Conservation (phyloP, 2,329 filamentous ascomycete genomes). For the Phialophora verrucosa region DNA sequence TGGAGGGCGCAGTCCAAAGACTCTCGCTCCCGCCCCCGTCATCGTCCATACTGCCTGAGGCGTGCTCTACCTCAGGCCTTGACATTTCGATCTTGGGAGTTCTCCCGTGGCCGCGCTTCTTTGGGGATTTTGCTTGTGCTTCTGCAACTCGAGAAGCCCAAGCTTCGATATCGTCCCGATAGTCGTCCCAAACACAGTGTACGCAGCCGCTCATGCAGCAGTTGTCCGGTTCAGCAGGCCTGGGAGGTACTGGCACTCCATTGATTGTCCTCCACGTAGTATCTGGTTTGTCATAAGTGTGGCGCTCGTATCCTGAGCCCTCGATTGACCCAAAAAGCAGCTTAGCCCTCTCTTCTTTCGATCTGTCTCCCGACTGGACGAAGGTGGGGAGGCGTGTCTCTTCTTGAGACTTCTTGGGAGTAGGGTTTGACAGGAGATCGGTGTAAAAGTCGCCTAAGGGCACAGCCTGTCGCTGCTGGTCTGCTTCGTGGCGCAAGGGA, state of each 20-base stretch:
- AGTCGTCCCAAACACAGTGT: conserved; percentile 95
- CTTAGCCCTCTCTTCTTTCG: conserved; percentile 57
- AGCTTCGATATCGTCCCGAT: conserved; percentile 87
- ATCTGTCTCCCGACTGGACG: conserved; percentile 37
- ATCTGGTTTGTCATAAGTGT: conserved; percentile 50
- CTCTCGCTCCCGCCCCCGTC: conserved; percentile 77
- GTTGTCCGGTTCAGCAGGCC: conserved; percentile 89
- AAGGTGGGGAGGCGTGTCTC: conserved; percentile 33
- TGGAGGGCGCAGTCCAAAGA: conserved; percentile 63
- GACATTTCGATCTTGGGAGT: conserved; percentile 39
- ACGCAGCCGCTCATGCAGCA: conserved; percentile 99
- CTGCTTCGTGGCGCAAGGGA: conserved; percentile 4
- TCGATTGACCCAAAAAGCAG: conserved; percentile 84
- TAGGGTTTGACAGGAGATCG: conserved; percentile 47
- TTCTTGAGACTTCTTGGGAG: conserved; percentile 31
- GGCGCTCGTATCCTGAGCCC: conserved; percentile 72
- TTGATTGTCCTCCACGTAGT: conserved; percentile 68
- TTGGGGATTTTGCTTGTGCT: conserved; percentile 57
- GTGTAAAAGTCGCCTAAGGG: conserved; percentile 53
- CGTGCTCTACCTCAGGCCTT: conserved; percentile 53
- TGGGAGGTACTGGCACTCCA: conserved; percentile 80
- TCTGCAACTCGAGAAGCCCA: conserved; percentile 73
- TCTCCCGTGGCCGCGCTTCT: conserved; percentile 24
- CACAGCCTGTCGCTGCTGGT: conserved; percentile 45
- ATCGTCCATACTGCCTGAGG: conserved; percentile 72